Evolutionary conservation across 345 rosid genomes (phyloP).

Genomic region (Populus tremula): DNA sequence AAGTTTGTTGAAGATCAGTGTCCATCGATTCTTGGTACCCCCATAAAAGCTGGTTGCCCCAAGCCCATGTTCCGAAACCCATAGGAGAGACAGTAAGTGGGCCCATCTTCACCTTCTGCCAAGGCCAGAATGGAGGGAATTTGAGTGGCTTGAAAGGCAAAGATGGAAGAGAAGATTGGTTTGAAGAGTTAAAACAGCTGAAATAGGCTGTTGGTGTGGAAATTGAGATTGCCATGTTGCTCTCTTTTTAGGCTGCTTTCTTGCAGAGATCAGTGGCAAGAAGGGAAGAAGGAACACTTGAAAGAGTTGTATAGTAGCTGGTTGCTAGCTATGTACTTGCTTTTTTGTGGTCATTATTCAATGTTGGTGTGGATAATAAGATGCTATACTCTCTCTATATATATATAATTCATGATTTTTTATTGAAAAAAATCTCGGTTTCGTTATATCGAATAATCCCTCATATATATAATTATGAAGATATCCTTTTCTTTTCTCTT

Average conservation of each 20-base stretch:
- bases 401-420: too few species aligned
- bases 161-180: constrained; percentile 28
- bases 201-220: constrained; percentile 28
- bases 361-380: too few species aligned
- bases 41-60: constrained; percentile 98
- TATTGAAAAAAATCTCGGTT: too few species aligned
- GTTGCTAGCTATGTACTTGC: background rate
- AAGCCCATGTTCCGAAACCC: constrained; percentile 99
- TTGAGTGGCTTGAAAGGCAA: constrained; percentile 51
- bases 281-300: background rate
- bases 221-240: constrained; percentile 45
- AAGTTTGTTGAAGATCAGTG: constrained; percentile 65
- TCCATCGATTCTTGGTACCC: constrained; percentile 86
- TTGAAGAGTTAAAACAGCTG: constrained; percentile 39
- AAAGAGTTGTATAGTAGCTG: background rate
- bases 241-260: background rate
- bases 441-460: too few species aligned
- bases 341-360: background rate
- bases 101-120: constrained; percentile 91
- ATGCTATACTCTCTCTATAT: too few species aligned
- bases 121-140: constrained; percentile 81
- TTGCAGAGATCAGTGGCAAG: background rate
- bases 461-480: too few species aligned
- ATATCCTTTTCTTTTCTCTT: background rate
- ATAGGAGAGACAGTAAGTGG: constrained; percentile 82